Conservation (phyloP, 306 rosid genomes). For the Neltuma alba region DNA sequence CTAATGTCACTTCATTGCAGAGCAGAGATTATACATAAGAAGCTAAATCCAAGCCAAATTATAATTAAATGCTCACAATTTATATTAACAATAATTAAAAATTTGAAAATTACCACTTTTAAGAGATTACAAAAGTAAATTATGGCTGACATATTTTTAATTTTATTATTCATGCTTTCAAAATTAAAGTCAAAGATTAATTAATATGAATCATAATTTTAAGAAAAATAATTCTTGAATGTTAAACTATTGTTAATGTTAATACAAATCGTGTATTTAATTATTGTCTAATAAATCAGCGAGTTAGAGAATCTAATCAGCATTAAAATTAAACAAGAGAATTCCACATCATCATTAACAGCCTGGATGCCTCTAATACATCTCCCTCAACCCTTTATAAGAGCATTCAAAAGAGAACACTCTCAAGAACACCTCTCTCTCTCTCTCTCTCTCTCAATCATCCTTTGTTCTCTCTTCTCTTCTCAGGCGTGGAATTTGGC, state of each 20-base stretch:
- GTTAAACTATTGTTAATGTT: neutral
- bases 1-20: conserved; percentile 70
- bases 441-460: conserved; percentile 46
- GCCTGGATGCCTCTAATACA: conserved; percentile 33
- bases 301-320: conserved; percentile 16
- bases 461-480: conserved; percentile 54
- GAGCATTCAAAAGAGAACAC: conserved; percentile 47
- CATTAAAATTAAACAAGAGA: conserved; percentile 16
- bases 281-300: conserved; percentile 5
- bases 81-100: neutral
- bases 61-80: neutral
- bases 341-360: conserved; percentile 54
- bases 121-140: neutral
- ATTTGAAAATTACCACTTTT: neutral
- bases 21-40: conserved; percentile 17
- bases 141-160: neutral
- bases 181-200: neutral
- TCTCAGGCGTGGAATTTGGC: conserved; percentile 85
- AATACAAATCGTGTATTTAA: neutral
- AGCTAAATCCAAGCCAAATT: conserved; percentile 7
- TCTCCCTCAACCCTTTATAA: conserved; percentile 55
- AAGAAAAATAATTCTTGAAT: neutral
- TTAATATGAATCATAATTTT: neutral
- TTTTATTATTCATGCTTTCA: too few species aligned
- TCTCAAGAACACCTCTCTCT: conserved; percentile 38